Percentiles rank a stretch among this genome's conserved stretches.
These are phyloP conservation scores for Vinca minor DNA, from an alignment of 257 asterid genomes.

Conservation along the genomic window DNA sequence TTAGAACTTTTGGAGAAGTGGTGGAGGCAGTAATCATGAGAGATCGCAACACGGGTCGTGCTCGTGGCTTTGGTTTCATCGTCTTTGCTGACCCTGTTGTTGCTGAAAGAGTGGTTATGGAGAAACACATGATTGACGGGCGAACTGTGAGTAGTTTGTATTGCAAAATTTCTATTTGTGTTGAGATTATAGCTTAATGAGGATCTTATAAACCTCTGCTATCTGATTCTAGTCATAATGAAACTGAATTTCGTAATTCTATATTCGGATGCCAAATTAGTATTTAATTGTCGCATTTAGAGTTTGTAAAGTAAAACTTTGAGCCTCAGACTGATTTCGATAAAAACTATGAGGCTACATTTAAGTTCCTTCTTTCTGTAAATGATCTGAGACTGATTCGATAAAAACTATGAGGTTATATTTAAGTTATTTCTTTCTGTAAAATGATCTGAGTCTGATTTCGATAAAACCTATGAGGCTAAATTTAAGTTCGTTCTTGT, in stretches of 20 bases:
- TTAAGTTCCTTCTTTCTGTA: too few species aligned
- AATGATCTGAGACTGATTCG: too few species aligned
- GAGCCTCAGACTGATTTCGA: neutral
- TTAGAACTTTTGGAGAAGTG: constrained; percentile 59
- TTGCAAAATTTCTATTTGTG: neutral
- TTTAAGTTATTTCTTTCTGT: too few species aligned
- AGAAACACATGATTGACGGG: constrained; percentile 72
- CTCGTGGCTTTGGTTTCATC: constrained; percentile 82
- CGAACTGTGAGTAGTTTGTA: constrained; percentile 46
- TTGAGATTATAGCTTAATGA: constrained; percentile 7
- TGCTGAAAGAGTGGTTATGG: constrained; percentile 75
- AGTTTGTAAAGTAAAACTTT: neutral
- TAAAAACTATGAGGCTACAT: neutral
- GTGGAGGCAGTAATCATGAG: constrained; percentile 84
- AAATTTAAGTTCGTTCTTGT: neutral
- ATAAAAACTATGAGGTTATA: too few species aligned
- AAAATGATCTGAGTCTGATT: too few species aligned
- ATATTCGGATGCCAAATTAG: neutral
- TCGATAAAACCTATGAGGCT: too few species aligned
- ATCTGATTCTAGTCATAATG: neutral
- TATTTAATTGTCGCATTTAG: neutral
- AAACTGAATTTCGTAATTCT: neutral
- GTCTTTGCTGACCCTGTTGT: constrained; percentile 60
- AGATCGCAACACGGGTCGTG: constrained; percentile 74
- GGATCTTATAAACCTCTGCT: neutral